Evolutionary conservation across 1,284 basidiomycete genomes (phyloP).

Genomic region (Ganoderma meredithae): DNA sequence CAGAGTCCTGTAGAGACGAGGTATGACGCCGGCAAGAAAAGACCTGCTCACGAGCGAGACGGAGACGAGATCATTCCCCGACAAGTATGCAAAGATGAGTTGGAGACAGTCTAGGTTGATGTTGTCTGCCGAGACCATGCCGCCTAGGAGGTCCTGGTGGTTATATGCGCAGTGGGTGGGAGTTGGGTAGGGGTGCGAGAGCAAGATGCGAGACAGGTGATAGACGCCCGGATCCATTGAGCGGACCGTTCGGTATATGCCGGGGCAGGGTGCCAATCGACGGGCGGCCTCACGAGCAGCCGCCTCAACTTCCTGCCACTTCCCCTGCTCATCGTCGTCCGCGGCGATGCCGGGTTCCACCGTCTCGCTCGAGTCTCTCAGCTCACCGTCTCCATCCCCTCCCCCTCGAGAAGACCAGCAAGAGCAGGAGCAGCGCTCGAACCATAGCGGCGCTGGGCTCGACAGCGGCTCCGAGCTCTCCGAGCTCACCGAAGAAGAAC

Average conservation of each 20-base stretch:
- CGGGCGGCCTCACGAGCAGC: neutral
- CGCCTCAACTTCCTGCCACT: constrained; percentile 1
- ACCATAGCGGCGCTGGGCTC: constrained; percentile 46
- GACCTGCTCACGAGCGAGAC: constrained; percentile 67
- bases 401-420: constrained; percentile 42
- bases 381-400: constrained; percentile 61
- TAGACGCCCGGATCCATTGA: neutral
- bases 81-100: constrained; percentile 61
- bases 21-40: constrained; percentile 67
- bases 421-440: constrained; percentile 37
- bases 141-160: neutral
- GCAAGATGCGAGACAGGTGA: neutral
- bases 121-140: constrained; percentile 71
- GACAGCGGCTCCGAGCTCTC: constrained; percentile 79
- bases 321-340: constrained; percentile 36
- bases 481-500: constrained; percentile 82
- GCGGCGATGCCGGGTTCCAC: constrained; percentile 60
- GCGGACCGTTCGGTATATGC: constrained; percentile 3
- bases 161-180: neutral
- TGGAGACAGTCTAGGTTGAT: constrained; percentile 76
- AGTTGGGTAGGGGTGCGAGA: neutral
- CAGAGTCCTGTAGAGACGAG: constrained; percentile 64
- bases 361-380: constrained; percentile 69
- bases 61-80: constrained; percentile 61
- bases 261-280: constrained; percentile 2